Conservation (phyloP, 768 basidiomycete genomes). For the Russula brevipes region DNA sequence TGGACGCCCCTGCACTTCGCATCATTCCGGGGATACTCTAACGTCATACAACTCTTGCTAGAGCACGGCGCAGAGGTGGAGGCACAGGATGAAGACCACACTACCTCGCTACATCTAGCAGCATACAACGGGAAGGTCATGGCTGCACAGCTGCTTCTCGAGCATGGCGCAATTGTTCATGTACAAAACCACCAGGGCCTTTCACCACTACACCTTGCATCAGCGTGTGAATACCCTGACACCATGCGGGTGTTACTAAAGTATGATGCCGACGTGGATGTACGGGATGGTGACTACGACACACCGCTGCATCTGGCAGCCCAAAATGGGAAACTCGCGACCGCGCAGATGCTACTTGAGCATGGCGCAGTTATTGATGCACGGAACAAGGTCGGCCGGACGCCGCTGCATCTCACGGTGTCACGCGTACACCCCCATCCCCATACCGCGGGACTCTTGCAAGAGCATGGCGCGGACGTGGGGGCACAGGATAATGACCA, state of each 20-base stretch:
- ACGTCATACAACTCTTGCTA: not conserved
- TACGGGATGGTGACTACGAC: too few species aligned
- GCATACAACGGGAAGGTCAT: not conserved
- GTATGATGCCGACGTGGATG: too few species aligned
- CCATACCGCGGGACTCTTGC: not conserved
- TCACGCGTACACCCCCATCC: not conserved
- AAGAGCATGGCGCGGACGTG: not conserved
- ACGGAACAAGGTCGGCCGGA: not conserved
- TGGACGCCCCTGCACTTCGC: not conserved
- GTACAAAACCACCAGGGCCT: not conserved
- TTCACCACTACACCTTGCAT: not conserved
- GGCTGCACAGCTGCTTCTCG: not conserved
- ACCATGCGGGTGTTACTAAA: too few species aligned
- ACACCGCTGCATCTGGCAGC: too few species aligned
- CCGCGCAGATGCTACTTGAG: too few species aligned
- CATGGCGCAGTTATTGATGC: not conserved
- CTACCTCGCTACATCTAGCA: not conserved
- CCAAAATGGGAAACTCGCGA: too few species aligned
- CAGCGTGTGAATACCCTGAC: not conserved
- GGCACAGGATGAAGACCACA: not conserved
- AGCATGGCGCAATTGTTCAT: not conserved
- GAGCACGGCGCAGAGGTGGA: not conserved
- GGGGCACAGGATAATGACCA: too few species aligned
- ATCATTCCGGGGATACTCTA: not conserved
- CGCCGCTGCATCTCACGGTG: too few species aligned